phyloP scores from a whole-genome alignment of 805 yeast genomes.

The Barnettozyma sucrosica region DNA sequence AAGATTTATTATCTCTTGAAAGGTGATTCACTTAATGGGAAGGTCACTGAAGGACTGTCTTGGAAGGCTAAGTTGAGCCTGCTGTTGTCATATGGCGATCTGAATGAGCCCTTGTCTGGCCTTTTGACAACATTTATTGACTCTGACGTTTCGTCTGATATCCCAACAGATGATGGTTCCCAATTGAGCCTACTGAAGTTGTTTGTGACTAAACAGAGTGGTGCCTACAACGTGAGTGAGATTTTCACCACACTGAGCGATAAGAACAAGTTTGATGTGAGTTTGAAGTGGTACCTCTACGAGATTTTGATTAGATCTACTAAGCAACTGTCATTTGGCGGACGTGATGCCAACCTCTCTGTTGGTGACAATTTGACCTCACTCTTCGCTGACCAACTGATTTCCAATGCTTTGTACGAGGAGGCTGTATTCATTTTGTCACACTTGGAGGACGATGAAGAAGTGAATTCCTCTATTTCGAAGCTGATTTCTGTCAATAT shows the following conservation, averaged over 20 bases:
- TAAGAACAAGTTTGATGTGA: constrained; percentile 27
- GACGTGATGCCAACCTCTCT: constrained; percentile 1
- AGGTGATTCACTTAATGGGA: constrained; percentile 39
- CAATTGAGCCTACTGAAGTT: constrained; percentile 27
- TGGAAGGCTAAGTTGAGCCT: constrained; percentile 65
- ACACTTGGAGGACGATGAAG: constrained; percentile 45
- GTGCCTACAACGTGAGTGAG: constrained; percentile 13
- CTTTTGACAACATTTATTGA: constrained; percentile 27
- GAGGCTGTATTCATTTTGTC: constrained; percentile 61
- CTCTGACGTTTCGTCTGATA: constrained; percentile 10
- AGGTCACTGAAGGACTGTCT: constrained; percentile 41
- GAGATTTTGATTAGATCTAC: constrained; percentile 38
- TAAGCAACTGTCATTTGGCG: constrained; percentile 22
- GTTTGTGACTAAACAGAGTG: constrained; percentile 22
- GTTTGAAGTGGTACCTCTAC: constrained; percentile 47
- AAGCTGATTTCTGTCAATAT: constrained; percentile 25
- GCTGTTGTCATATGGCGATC: constrained; percentile 57
- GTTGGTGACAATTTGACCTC: constrained; percentile 35
- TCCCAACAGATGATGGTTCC: constrained; percentile 16
- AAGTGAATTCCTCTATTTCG: constrained; percentile 37
- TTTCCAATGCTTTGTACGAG: constrained; percentile 39
- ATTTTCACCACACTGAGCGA: constrained; percentile 16
- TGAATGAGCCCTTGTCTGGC: constrained; percentile 30
- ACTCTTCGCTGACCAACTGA: constrained; percentile 47
- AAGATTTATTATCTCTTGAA: constrained; percentile 62